Conservation (phyloP, 116 monocot species). For the Posidonia oceanica region DNA sequence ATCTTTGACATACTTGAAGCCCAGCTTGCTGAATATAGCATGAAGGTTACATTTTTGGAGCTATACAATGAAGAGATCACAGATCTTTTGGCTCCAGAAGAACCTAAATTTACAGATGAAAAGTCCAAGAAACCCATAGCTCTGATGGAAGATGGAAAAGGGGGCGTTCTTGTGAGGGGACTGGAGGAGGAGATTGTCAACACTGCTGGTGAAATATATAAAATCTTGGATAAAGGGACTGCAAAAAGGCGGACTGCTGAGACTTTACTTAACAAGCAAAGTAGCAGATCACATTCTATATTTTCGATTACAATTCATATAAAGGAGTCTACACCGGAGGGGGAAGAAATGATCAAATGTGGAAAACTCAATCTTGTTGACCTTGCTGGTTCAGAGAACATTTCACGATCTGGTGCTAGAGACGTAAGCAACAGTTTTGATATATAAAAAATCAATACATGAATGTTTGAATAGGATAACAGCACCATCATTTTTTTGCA, state of each 20-base stretch:
- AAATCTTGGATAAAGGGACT: slow-evolving; percentile 89
- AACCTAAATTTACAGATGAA: slow-evolving; percentile 65
- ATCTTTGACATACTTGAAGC: slow-evolving; percentile 90
- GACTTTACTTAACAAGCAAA: slow-evolving; percentile 96
- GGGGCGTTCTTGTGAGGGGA: slow-evolving; percentile 88
- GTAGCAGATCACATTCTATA: slow-evolving; percentile 92
- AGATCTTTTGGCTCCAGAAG: slow-evolving; percentile 88
- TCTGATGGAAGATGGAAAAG: slow-evolving; percentile 98
- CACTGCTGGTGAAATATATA: slow-evolving; percentile 76
- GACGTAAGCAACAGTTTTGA: slow-evolving; percentile 33
- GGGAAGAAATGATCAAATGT: slow-evolving; percentile 94
- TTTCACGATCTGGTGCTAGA: slow-evolving; percentile 87
- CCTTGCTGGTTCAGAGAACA: slow-evolving; percentile 97
- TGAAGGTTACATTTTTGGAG: slow-evolving; percentile 97
- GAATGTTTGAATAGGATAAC: neutral
- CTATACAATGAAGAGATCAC: slow-evolving; percentile 98
- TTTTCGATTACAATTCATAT: slow-evolving; percentile 98
- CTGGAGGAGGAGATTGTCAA: slow-evolving; percentile 93
- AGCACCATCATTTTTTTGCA: neutral
- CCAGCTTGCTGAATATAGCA: slow-evolving; percentile 82
- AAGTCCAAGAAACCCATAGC: slow-evolving; percentile 87
- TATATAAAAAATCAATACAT: too few species aligned
- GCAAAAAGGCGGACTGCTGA: slow-evolving; percentile 95
- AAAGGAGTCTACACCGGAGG: slow-evolving; percentile 84
- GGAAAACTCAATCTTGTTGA: slow-evolving; percentile 99